Evolutionary conservation across 257 asterid species (phyloP), one percentile per base, ranked within the genome.

Genomic region (Petunia secreta): DNA sequence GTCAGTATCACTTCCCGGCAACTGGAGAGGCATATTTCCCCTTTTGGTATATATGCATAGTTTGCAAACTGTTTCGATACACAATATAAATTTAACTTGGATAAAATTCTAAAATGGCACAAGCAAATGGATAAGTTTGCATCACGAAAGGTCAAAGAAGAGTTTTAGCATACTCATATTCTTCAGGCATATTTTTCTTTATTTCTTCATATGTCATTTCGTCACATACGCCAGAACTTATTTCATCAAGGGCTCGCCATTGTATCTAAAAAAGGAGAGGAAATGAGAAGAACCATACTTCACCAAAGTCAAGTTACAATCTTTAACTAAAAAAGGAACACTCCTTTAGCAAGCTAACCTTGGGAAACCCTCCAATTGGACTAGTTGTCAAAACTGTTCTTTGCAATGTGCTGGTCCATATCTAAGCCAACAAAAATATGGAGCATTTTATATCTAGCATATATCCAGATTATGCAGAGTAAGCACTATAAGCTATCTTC

Each of bases 401-500:
- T 90, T 94, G 99, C 93, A 96, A 79, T 25, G 99, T 96, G 92
- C 99, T 96, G 75, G 99, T 96, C 99, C 99, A 96, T 89, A 96
- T 92, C 98, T 96, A 87, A 79, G 84, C 63, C 81, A 91, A n/a
- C 58, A 34, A 79, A 78, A 79, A 86, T 83, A 79, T 76, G 67
- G 34, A 81, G 67, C 7, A 67, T 16, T 39, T 64, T 8, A 80
- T 55, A 75, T 73, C 34, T 50, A 73, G 78, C 78, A 50, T 73
- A 50, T 50, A 34, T 11, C 58, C 14, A 83, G 77, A 16, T 55
- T 59, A 58, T 37, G 78, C 68, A 82, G 44, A 78, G 52, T 63
- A 68, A 48, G 44, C 64, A 16, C 46, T 50, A 50, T 36, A 6
- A 73, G 78, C 78, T 73, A 48, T 48, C 60, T 71, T 48, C 34